A percentile compares a stretch with the other conserved stretches of the same genome.
These are phyloP conservation scores for Phytophthora syringae DNA, from an alignment of 352 stramenopile species.

Conservation along the genomic window DNA sequence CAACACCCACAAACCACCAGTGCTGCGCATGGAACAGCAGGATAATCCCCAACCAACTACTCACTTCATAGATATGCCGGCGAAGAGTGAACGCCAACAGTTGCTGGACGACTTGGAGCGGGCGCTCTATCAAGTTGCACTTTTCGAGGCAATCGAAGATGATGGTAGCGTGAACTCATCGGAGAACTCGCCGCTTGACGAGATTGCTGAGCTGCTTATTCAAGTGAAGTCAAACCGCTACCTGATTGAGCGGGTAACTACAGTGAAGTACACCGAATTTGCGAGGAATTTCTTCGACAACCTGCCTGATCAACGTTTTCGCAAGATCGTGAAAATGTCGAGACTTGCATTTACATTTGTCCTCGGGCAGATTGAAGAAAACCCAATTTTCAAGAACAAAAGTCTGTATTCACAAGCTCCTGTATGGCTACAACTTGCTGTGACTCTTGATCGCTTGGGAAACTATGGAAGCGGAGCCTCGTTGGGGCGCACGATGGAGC, in stretches of 20 bases:
- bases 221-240: not conserved
- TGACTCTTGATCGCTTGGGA: constrained; percentile 8
- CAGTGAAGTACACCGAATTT: not conserved
- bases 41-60: too few species aligned
- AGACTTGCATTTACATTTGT: not conserved
- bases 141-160: not conserved
- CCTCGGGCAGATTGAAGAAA: not conserved
- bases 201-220: not conserved
- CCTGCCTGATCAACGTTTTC: not conserved
- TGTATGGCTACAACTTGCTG: constrained; percentile 9
- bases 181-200: not conserved
- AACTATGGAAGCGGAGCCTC: constrained; percentile 9
- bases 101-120: not conserved
- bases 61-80: not conserved
- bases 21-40: too few species aligned
- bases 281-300: not conserved
- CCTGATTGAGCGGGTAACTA: not conserved
- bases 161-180: not conserved
- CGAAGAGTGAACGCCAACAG: not conserved
- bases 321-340: not conserved
- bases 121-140: not conserved
- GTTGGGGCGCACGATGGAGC: not conserved
- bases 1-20: too few species aligned
- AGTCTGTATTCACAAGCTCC: constrained; percentile 3
- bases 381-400: not conserved